These are phyloP conservation scores for Tulasnella sp. DNA, from an alignment of 768 basidiomycete genomes.

Conservation along the genomic window DNA sequence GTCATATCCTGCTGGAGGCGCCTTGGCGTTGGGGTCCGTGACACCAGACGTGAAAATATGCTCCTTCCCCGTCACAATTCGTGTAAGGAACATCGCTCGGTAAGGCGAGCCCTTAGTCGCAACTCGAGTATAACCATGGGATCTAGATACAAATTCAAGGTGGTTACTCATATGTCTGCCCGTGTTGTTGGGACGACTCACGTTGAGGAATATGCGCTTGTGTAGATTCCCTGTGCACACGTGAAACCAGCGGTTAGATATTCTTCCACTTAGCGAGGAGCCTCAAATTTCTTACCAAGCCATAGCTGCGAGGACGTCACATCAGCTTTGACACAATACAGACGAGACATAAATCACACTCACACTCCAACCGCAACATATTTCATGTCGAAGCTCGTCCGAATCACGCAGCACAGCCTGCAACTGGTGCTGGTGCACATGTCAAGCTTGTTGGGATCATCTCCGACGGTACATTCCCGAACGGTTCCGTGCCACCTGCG, in stretches of 20 bases:
- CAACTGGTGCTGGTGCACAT: neutral
- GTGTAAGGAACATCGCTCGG: constrained; percentile 14
- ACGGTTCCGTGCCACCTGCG: constrained; percentile 73
- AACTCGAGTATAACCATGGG: constrained; percentile 5
- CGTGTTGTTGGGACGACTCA: neutral
- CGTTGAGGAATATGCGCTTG: constrained; percentile 15
- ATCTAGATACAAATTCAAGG: constrained; percentile 24
- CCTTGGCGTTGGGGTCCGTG: constrained; percentile 42
- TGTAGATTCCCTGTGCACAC: constrained; percentile 34
- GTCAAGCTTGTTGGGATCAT: constrained; percentile 11
- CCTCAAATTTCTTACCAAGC: neutral
- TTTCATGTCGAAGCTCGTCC: constrained; percentile 9
- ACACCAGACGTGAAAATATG: constrained; percentile 39
- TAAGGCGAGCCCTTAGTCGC: constrained; percentile 13
- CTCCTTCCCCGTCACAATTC: constrained; percentile 6
- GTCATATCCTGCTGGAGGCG: constrained; percentile 8
- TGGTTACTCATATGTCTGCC: constrained; percentile 38
- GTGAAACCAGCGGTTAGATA: constrained; percentile 40
- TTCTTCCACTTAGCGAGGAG: neutral
- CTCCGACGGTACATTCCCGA: constrained; percentile 48
- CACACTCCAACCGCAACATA: constrained; percentile 13
- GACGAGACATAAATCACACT: neutral
- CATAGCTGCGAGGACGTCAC: neutral
- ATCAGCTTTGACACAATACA: neutral
- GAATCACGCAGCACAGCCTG: neutral